Base-by-base conservation (phyloP, 225 moss, liverwort and hornwort species). In the Neckera pumila region DNA sequence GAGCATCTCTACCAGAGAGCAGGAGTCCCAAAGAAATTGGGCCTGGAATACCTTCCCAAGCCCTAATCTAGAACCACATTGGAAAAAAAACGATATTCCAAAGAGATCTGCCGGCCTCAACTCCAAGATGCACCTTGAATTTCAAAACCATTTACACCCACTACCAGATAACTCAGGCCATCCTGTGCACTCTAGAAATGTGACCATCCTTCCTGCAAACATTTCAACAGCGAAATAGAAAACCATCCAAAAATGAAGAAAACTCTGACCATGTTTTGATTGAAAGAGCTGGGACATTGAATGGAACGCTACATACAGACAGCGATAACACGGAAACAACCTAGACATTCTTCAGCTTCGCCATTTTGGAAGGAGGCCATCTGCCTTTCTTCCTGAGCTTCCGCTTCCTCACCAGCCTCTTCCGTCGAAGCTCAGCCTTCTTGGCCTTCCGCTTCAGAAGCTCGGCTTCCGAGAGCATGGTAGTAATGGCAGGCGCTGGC, bases 311-410 rank as follows among this genome's bases (percentile, higher is more conserved):
- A 28, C 77, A 85, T 79, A 51, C 49, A 89, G 33, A 64, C 13
- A 78, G 72, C 58, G 51, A 66, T 25, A 42, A 28, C 45, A 54
- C 38, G 17, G 67, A 79, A 60, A 14, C 33, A 84, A 87, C 75
- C 93, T 95, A 96, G 57, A 96, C 95, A 89, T 95, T 97, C 89
- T 95, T 92, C 40, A 93, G 91, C 89, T 97, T 97, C 59, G 92
- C 92, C 96, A 97, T 92, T 87, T 97, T 97, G 79, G 94, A 96
- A 86, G 97, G 96, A 86, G 97, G 97, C 97, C 97, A 97, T 67
- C 89, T 95, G 80, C 97, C 97, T 92, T 97, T 97, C 92, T 97
- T 97, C 94, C 97, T 90, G 21, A 96, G 96, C 88, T 96, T 96
- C 61, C 97, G 93, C 93, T 97, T 97, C 84, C 93, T 91, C 47